Conservation (phyloP, 129 eudicot genomes). For the Heracleum sosnowskyi region DNA sequence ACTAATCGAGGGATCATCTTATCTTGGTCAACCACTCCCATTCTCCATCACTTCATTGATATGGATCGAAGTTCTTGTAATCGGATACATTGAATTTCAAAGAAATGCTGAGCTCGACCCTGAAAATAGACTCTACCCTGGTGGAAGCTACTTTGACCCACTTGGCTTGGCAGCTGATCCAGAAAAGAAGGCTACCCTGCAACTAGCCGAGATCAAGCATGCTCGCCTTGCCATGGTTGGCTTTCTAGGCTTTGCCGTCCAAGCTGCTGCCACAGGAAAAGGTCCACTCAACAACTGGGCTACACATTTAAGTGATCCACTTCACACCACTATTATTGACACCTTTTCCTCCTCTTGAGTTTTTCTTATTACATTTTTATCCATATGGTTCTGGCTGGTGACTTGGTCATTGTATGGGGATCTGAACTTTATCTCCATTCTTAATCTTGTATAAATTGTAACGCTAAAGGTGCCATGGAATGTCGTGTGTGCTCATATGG, state of each 20-base stretch:
- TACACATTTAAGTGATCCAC: slow-evolving; percentile 95
- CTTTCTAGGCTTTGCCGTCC: slow-evolving; percentile 92
- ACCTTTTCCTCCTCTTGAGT: slow-evolving; percentile 69
- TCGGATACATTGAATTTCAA: slow-evolving; percentile 94
- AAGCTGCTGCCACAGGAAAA: slow-evolving; percentile 95
- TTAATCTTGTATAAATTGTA: slow-evolving; percentile 20
- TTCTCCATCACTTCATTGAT: slow-evolving; percentile 79
- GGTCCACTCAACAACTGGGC: slow-evolving; percentile 99
- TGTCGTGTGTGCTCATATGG: not conserved
- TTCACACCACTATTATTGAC: slow-evolving; percentile 95
- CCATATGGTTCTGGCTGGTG: slow-evolving; percentile 1
- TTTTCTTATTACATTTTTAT: not conserved
- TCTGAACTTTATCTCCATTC: slow-evolving; percentile 1
- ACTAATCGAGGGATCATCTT: slow-evolving; percentile 88
- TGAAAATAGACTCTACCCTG: slow-evolving; percentile 90
- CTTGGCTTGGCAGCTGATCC: slow-evolving; percentile 86
- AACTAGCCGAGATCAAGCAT: slow-evolving; percentile 95
- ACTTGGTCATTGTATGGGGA: not conserved
- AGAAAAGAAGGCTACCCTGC: slow-evolving; percentile 73
- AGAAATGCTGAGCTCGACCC: slow-evolving; percentile 89
- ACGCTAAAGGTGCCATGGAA: not conserved
- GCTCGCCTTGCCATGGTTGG: slow-evolving; percentile 98
- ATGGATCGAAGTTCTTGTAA: slow-evolving; percentile 72
- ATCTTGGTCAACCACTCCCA: slow-evolving; percentile 91
- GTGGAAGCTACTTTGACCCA: slow-evolving; percentile 75